Conservation (phyloP, 768 basidiomycete species). For the Hemileccinum impolitum region DNA sequence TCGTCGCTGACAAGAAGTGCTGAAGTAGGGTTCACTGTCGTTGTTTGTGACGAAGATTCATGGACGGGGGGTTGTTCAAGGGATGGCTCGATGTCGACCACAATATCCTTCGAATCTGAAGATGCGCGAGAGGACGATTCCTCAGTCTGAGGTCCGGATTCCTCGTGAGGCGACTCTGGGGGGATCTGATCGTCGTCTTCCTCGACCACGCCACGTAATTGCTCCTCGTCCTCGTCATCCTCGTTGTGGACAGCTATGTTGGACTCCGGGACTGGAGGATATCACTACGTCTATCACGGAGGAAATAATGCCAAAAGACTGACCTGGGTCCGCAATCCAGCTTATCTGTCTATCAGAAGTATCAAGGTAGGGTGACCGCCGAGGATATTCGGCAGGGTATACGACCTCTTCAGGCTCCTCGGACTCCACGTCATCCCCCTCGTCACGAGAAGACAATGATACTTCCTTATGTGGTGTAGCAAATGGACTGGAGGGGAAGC, state of each 20-base stretch:
- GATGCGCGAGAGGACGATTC: conserved; percentile 56
- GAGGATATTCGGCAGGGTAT: conserved; percentile 54
- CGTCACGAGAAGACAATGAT: conserved; percentile 44
- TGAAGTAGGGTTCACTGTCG: conserved; percentile 41
- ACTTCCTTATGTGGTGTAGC: conserved; percentile 67
- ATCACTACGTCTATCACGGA: conserved; percentile 10
- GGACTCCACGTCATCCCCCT: conserved; percentile 45
- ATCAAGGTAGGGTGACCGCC: conserved; percentile 49
- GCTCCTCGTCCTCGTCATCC: conserved; percentile 44
- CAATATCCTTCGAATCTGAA: conserved; percentile 55
- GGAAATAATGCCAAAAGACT: conserved; percentile 21
- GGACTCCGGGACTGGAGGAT: conserved; percentile 49
- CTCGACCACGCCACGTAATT: conserved; percentile 32
- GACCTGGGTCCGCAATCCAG: conserved; percentile 75
- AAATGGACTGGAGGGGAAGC: conserved; percentile 69
- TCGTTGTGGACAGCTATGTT: conserved; percentile 61
- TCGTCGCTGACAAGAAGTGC: conserved; percentile 42
- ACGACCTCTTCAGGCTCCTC: conserved; percentile 57
- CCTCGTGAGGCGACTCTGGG: conserved; percentile 47
- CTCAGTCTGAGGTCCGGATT: conserved; percentile 45
- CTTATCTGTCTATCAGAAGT: conserved; percentile 59
- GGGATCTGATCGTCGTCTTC: conserved; percentile 52
- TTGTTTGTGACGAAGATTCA: conserved; percentile 45
- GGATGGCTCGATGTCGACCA: conserved; percentile 62
- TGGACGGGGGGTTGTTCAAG: conserved; percentile 46